Base-by-base conservation (phyloP, 2,329 filamentous ascomycete species). In the Colletotrichum musicola region DNA sequence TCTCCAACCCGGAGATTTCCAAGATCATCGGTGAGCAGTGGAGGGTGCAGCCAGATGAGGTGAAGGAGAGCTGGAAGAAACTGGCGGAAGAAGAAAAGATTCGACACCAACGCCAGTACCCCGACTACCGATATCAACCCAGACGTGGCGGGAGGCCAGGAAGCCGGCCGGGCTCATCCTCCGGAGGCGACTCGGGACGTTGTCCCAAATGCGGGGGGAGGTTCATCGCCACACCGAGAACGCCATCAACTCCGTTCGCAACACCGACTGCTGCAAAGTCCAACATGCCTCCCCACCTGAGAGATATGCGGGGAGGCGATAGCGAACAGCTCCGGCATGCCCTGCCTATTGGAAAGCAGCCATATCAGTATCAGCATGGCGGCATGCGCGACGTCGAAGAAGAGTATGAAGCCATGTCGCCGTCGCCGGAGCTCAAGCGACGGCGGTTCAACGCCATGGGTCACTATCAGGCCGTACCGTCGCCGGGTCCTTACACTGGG, bases 11-110 rank as follows among this genome's bases (percentile, higher is more conserved):
- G 3, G 94, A 98, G 60, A 97, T 98, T 74, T 98, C 95, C 72
- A 98, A 98, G 81, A 97, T 98, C 74, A 97, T 98, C 73, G 95
- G 95, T 60, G 89, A 94, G 78, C 92, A 95, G 87, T 99, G 96
- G 96, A 90, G 92, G 75, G 87, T 90, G 64, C 90, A 97, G 76
- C 82, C 90, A 4, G 86, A 91, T 25, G 89, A 92, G 61, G 86
- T 90, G 65, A 97, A 97, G 81, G 88, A 90, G 71, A 88, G 91
- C 78, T 99, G 96, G 96, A 97, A 96, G 79, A 86, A 87, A 69
- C 87, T 97, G 64, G 96, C 96, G 69, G 94, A 97, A 81, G 93
- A 97, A 81, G 96, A 98, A 79, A 98, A 98, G 83, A 85, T 90
- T 70, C 91, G 93, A 18, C 96, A 99, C 79, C 91, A 94, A 75